phyloP scores from a whole-genome alignment of 768 basidiomycete species.

The Serendipita sp. region DNA sequence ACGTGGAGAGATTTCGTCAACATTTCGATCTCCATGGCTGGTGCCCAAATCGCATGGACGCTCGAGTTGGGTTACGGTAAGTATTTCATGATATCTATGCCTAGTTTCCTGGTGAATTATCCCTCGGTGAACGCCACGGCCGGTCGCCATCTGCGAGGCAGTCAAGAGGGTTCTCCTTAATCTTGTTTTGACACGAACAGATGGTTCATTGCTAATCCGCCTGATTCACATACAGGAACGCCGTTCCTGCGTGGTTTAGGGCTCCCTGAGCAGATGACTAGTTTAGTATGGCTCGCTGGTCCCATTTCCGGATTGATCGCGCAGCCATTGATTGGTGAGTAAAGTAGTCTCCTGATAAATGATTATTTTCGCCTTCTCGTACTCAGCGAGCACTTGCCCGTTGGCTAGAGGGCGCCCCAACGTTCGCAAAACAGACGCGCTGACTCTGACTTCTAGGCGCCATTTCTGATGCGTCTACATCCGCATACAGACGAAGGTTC shows the following conservation, averaged over 20 bases:
- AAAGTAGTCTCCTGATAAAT: not conserved
- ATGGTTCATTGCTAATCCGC: no score
- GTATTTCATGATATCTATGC: not conserved
- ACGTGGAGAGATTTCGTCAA: conserved; percentile 20
- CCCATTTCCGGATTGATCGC: conserved; percentile 91
- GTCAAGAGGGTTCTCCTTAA: no score
- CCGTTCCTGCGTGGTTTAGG: conserved; percentile 75
- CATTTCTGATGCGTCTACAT: conserved; percentile 84
- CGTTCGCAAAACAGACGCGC: not conserved
- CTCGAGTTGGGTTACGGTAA: conserved; percentile 72
- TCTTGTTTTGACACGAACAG: no score
- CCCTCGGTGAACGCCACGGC: not conserved
- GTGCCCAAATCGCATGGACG: conserved; percentile 91
- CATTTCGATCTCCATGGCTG: conserved; percentile 65
- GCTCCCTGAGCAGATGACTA: conserved; percentile 77
- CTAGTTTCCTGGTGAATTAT: not conserved
- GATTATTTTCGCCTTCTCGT: no score
- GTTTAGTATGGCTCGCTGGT: conserved; percentile 26
- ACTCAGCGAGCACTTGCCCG: no score
- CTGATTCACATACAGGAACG: conserved; percentile 36
- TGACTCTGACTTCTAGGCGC: conserved; percentile 41
- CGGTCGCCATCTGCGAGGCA: not conserved
- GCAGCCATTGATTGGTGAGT: conserved; percentile 88
- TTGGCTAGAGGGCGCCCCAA: not conserved
- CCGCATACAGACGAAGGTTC: conserved; percentile 77